Conservation (phyloP, 371 early-diverging fungal genomes). For the Conidiobolus incongruus region DNA sequence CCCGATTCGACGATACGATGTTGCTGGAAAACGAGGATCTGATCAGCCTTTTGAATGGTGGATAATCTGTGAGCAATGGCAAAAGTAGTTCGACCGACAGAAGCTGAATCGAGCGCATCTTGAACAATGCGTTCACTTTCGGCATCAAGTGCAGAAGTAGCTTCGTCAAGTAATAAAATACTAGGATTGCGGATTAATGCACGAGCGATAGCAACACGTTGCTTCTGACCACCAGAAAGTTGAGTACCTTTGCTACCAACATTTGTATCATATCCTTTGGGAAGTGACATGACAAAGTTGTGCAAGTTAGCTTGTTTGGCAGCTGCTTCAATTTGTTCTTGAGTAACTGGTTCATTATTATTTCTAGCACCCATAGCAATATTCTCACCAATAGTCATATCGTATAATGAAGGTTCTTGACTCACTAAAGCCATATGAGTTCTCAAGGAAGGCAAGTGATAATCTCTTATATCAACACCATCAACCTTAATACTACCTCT, state of each 20-base stretch:
- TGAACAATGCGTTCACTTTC: conserved; percentile 79
- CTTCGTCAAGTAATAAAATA: conserved; percentile 86
- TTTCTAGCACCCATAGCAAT: conserved; percentile 28
- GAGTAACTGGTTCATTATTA: conserved; percentile 9
- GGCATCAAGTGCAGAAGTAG: conserved; percentile 83
- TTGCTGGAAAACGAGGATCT: conserved; percentile 47
- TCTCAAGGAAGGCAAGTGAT: conserved; percentile 34
- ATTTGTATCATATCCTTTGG: conserved; percentile 55
- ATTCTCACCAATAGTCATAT: conserved; percentile 65
- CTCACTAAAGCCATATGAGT: conserved; percentile 55
- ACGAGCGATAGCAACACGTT: conserved; percentile 44
- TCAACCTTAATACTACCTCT: conserved; percentile 38
- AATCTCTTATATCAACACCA: conserved; percentile 33
- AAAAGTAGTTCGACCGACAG: conserved; percentile 40
- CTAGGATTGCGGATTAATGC: conserved; percentile 58
- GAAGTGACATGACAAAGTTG: conserved; percentile 38
- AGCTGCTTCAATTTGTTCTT: conserved; percentile 32
- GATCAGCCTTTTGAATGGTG: conserved; percentile 51
- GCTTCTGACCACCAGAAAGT: conserved; percentile 46
- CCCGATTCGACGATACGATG: no score
- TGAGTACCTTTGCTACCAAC: conserved; percentile 55
- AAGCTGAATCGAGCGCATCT: conserved; percentile 53
- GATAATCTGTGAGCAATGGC: conserved; percentile 50
- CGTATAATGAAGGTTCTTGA: conserved; percentile 76
- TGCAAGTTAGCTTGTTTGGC: conserved; percentile 50